A percentile compares a stretch with the other conserved stretches of the same genome.
Evolutionary conservation across 208 protist species (phyloP).

Genomic region (Angomonas deanei): DNA sequence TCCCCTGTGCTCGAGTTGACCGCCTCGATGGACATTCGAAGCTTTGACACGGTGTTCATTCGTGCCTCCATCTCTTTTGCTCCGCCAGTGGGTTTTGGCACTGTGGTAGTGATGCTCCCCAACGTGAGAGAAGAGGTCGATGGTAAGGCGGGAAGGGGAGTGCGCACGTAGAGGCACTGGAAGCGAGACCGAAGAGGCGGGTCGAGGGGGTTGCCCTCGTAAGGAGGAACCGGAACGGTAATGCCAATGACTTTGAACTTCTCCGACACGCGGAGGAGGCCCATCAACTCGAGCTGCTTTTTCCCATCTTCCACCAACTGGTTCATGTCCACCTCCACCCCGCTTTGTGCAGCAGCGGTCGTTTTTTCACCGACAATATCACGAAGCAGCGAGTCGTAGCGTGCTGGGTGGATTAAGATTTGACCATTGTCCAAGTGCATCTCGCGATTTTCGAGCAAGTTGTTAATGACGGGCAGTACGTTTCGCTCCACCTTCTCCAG

Average conservation of each 20-base stretch:
- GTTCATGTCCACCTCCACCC: neutral
- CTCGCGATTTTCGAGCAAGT: constrained; percentile 95
- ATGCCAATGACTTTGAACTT: constrained; percentile 94
- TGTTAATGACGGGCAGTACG: constrained; percentile 93
- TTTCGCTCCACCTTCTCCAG: constrained; percentile 94
- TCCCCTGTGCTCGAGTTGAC: constrained; percentile 53
- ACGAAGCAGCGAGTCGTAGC: constrained; percentile 82
- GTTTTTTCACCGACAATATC: constrained; percentile 28
- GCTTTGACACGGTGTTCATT: constrained; percentile 34
- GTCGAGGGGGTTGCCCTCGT: constrained; percentile 82
- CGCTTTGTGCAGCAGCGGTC: neutral
- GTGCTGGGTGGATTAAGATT: constrained; percentile 83
- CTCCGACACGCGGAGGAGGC: constrained; percentile 85
- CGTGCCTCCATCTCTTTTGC: constrained; percentile 8
- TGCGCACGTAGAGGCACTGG: constrained; percentile 72
- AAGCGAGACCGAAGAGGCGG: constrained; percentile 82
- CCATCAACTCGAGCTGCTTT: constrained; percentile 53
- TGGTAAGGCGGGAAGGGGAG: constrained; percentile 14
- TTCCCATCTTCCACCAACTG: constrained; percentile 22
- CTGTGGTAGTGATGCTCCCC: neutral
- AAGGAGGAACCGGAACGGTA: constrained; percentile 88
- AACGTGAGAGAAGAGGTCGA: neutral
- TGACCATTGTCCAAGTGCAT: constrained; percentile 94
- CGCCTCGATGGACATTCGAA: constrained; percentile 44
- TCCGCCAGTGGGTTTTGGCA: constrained; percentile 12